A percentile compares a stretch with the other conserved stretches of the same genome.
phyloP scores from a whole-genome alignment of 2,329 filamentous ascomycete genomes.

The Sporothrix brasiliensis region DNA sequence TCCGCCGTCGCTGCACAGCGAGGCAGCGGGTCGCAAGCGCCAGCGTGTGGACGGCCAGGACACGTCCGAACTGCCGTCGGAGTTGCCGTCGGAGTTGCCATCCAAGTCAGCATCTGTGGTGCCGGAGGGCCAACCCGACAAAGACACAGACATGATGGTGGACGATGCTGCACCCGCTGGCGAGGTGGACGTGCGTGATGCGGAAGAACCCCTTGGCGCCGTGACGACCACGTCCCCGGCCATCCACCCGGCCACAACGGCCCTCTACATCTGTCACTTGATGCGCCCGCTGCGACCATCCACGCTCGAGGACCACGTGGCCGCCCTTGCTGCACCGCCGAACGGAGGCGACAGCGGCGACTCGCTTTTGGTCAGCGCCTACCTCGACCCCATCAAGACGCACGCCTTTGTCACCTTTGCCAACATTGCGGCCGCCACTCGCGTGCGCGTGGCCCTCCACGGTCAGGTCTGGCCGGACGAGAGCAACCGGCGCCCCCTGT shows the following conservation, averaged over 20 bases:
- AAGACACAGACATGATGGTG: background rate
- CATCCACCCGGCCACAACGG: slow-evolving; percentile 70
- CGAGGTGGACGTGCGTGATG: slow-evolving; percentile 32
- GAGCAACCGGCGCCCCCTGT: slow-evolving; percentile 77
- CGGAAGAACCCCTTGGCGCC: slow-evolving; percentile 38
- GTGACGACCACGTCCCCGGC: slow-evolving; percentile 53
- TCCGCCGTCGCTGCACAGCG: slow-evolving; percentile 46
- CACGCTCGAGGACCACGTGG: slow-evolving; percentile 69
- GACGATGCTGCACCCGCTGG: background rate
- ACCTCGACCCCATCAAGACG: slow-evolving; percentile 81
- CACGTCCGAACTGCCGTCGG: background rate
- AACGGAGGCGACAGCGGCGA: slow-evolving; percentile 40
- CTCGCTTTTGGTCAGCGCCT: slow-evolving; percentile 66
- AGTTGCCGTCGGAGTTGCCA: background rate
- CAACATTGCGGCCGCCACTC: slow-evolving; percentile 69
- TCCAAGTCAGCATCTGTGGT: background rate
- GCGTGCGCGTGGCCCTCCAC: slow-evolving; percentile 77
- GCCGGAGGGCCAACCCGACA: background rate
- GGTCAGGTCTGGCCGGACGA: slow-evolving; percentile 84
- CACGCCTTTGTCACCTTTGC: slow-evolving; percentile 81
- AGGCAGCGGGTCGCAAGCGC: slow-evolving; percentile 48
- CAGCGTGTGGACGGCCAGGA: slow-evolving; percentile 38
- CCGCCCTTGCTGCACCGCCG: slow-evolving; percentile 64
- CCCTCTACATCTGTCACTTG: slow-evolving; percentile 86
- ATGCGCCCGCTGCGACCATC: slow-evolving; percentile 79